phyloP scores from a whole-genome alignment of 768 basidiomycete genomes.

The Tulasnella sp. region DNA sequence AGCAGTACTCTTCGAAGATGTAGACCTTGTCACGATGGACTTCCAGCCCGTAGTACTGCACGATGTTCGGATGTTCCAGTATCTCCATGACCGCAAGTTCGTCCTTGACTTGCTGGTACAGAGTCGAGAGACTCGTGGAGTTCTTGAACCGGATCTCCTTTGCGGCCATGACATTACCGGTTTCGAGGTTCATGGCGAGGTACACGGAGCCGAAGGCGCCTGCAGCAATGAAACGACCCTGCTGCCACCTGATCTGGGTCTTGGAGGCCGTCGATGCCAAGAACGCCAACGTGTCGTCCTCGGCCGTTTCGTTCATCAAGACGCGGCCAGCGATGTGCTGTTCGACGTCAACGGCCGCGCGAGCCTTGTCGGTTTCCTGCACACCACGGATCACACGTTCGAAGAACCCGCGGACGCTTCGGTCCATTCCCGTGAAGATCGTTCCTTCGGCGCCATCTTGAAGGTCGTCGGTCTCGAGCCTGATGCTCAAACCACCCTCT shows the following conservation, averaged over 20 bases:
- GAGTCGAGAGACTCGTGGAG: constrained; percentile 76
- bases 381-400: constrained; percentile 63
- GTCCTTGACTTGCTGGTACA: constrained; percentile 91
- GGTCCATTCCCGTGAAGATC: constrained; percentile 20
- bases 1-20: constrained; percentile 98
- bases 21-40: constrained; percentile 98
- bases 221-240: constrained; percentile 96
- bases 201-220: constrained; percentile 99
- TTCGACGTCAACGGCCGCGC: constrained; percentile 59
- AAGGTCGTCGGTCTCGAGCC: constrained; percentile 56
- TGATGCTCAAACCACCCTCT: constrained; percentile 15
- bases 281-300: constrained; percentile 91
- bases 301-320: constrained; percentile 86
- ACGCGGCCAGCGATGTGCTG: constrained; percentile 84
- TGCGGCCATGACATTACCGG: constrained; percentile 95
- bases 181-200: constrained; percentile 92
- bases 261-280: constrained; percentile 94
- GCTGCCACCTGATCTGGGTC: constrained; percentile 96
- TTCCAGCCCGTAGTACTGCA: constrained; percentile 98
- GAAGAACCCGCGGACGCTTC: constrained; percentile 68
- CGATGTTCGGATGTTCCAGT: constrained; percentile 94
- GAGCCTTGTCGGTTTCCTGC: constrained; percentile 60
- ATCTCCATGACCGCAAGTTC: constrained; percentile 98
- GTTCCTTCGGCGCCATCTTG: constrained; percentile 56
- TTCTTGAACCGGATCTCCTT: constrained; percentile 99